These are phyloP conservation scores for Aspergillus sp. DNA, from an alignment of 2,329 filamentous ascomycete species.

Conservation along the genomic window DNA sequence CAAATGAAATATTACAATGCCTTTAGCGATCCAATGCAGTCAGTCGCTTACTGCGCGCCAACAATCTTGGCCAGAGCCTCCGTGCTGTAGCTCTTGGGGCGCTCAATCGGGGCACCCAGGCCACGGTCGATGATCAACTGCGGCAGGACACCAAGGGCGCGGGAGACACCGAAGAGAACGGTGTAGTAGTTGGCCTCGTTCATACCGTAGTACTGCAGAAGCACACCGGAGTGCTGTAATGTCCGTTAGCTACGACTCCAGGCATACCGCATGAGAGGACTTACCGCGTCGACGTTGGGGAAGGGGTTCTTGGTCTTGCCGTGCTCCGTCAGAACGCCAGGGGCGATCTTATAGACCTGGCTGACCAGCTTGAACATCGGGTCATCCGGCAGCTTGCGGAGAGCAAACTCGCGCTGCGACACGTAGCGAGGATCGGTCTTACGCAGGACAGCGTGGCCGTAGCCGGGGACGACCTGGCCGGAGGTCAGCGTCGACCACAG, in stretches of 20 bases:
- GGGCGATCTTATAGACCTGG: constrained; percentile 99
- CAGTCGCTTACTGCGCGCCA: constrained; percentile 64
- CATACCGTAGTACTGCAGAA: constrained; percentile 98
- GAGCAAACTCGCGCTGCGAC: constrained; percentile 94
- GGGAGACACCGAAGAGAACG: constrained; percentile 96
- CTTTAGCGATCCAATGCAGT: constrained; percentile 6
- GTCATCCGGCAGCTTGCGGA: constrained; percentile 87
- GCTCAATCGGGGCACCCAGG: constrained; percentile 91
- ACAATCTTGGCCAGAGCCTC: constrained; percentile 92
- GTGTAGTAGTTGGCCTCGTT: constrained; percentile 99
- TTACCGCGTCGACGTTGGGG: constrained; percentile 87
- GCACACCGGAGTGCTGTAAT: constrained; percentile 77
- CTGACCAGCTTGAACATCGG: constrained; percentile 99
- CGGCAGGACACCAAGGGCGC: constrained; percentile 94
- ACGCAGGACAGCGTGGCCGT: constrained; percentile 97
- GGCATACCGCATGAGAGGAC: constrained; percentile 9
- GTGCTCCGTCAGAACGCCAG: constrained; percentile 95
- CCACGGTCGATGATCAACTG: constrained; percentile 99
- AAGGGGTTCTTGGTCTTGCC: constrained; percentile 99
- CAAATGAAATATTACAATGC: constrained; percentile 14
- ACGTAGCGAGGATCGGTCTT: constrained; percentile 99
- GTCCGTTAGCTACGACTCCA: constrained; percentile 6
- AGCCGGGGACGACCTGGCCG: constrained; percentile 93
- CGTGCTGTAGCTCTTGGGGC: constrained; percentile 98
- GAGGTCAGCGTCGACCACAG: constrained; percentile 94